Percentiles rank a stretch among this genome's conserved stretches.
Evolutionary conservation across 306 rosid genomes (phyloP).

Genomic region (Mucuna pruriens): DNA sequence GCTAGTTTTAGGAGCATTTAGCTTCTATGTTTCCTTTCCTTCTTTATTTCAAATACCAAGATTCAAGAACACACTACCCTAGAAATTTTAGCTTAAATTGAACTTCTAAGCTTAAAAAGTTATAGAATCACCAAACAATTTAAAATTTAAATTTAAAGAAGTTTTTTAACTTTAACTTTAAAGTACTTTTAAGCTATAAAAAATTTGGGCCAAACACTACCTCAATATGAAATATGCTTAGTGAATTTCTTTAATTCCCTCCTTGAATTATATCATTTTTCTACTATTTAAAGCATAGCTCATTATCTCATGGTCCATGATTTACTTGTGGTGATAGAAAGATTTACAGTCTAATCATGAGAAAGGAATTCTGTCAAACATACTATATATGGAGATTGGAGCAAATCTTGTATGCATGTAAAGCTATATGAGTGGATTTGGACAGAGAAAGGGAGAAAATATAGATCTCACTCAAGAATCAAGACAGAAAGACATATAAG

Average conservation of each 20-base stretch:
- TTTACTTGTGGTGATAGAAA: conserved; percentile 3
- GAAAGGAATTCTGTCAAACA: neutral
- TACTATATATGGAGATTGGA: neutral
- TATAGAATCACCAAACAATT: neutral
- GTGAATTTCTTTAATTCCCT: neutral
- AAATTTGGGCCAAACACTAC: neutral
- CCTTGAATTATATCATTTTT: conserved; percentile 23
- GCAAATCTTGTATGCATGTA: conserved; percentile 13
- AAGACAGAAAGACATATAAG: neutral
- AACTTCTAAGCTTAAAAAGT: neutral
- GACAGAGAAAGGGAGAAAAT: neutral
- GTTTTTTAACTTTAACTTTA: neutral
- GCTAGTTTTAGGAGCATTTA: neutral
- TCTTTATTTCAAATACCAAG: neutral
- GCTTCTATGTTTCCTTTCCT: neutral
- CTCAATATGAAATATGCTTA: conserved; percentile 18
- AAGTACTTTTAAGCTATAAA: neutral
- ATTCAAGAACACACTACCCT: neutral
- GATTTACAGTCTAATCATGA: neutral
- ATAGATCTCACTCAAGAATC: neutral
- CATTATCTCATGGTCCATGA: conserved; percentile 5
- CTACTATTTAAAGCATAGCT: neutral
- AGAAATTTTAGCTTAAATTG: neutral
- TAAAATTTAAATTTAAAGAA: neutral
- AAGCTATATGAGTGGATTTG: conserved; percentile 3